Evolutionary conservation across 1,284 basidiomycete species (phyloP), one percentile per base, ranked within the genome.

Genomic region (Malassezia globosa): DNA sequence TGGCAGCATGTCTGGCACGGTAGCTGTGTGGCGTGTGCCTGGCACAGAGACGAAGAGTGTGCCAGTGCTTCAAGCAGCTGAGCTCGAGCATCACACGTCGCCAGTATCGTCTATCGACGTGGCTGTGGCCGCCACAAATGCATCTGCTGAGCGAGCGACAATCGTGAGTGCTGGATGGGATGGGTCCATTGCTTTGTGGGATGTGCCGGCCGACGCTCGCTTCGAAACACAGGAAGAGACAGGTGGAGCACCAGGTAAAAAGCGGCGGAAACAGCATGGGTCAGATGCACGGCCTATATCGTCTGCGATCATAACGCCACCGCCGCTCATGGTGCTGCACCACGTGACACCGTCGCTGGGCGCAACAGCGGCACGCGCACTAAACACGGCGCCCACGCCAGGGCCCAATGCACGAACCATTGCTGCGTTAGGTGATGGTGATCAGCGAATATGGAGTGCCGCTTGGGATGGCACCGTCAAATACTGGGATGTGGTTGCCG

Each of bases 1-100:
- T 0, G 88, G 80, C 29, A 81, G 84, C 1, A 87, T 89, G 38
- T 89, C 95, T 70, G 79, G 87, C 33, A 82, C 83, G 7, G 64
- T 72, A 5, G 61, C 69, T 14, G 54, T 73, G 22, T 64, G 58
- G 58, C 59, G 29, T 18, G 37, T 56, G 26, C 53, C 46, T 0
- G 35, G 22, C 4, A 10, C 5, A 3, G 8, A 14, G 13, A 37
- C 14, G 21, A 33, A 25, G 34, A 16, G 25, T 14, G 38, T 16
- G 40, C 55, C 53, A 21, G 44, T 51, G 37, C 18, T 31, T 5
- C 16, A 45, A 26, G 27, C 56, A 44, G 40, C 55, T 48, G 55
- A 34, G 14, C 11, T 59, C 52, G 5, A 46, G 19, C 51, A 56
- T 40, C 60, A 62, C 41, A 56, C 56, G 37, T 55, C 41, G n/a